Evolutionary conservation across 1,139 yeast genomes (phyloP).

Genomic region (Candida sp.): DNA sequence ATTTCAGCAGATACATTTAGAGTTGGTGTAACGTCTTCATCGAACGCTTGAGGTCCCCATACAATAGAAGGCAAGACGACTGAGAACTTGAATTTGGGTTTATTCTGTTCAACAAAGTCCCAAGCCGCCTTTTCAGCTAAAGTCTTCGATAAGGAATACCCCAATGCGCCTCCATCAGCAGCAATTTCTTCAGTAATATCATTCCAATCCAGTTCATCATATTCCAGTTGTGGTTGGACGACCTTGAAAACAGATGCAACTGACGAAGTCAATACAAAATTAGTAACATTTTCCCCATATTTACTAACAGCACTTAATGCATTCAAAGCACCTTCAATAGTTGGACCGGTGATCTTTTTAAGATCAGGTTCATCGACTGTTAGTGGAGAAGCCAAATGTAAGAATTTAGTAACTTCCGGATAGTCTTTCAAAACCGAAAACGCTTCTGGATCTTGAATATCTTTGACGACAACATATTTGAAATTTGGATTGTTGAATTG

Average conservation of each 20-base stretch:
- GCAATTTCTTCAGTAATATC: slow-evolving; percentile 1
- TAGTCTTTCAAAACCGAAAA: slow-evolving; percentile 43
- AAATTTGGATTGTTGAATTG: slow-evolving; percentile 16
- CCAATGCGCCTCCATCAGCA: not conserved
- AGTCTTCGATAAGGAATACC: slow-evolving; percentile 8
- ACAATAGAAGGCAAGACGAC: slow-evolving; percentile 46
- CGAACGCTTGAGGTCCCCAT: slow-evolving; percentile 43
- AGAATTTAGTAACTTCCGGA: slow-evolving; percentile 45
- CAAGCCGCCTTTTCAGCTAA: slow-evolving; percentile 11
- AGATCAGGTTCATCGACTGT: slow-evolving; percentile 21
- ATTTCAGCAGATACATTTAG: slow-evolving; percentile 14
- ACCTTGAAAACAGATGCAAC: slow-evolving; percentile 14
- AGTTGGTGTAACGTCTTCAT: slow-evolving; percentile 19
- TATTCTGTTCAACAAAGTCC: slow-evolving; percentile 12
- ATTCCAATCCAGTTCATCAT: not conserved
- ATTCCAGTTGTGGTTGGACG: slow-evolving; percentile 8
- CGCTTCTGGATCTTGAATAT: slow-evolving; percentile 42
- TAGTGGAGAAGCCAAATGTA: slow-evolving; percentile 41
- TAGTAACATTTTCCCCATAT: slow-evolving; percentile 19
- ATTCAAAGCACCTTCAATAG: slow-evolving; percentile 27
- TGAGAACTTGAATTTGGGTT: slow-evolving; percentile 37
- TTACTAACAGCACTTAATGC: slow-evolving; percentile 19
- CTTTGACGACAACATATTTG: slow-evolving; percentile 47
- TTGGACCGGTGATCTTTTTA: slow-evolving; percentile 28
- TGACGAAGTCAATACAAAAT: slow-evolving; percentile 20